Conservation (phyloP, 1,284 basidiomycete genomes). For the Cutaneotrichosporon cutaneum region DNA sequence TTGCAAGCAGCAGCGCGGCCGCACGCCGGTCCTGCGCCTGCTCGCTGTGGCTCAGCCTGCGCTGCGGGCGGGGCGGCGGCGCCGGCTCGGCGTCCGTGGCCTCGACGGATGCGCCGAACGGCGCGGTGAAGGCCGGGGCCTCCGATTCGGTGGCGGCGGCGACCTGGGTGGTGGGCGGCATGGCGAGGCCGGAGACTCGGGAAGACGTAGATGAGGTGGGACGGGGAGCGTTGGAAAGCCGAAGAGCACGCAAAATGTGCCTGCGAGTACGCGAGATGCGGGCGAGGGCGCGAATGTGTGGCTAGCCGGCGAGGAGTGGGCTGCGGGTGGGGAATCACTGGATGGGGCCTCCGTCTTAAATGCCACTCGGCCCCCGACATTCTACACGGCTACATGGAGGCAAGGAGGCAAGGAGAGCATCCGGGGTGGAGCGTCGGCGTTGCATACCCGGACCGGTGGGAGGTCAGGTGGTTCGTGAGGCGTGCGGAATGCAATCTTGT, state of each 20-base stretch:
- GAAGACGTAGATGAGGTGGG: neutral
- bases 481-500: neutral
- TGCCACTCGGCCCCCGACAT: neutral
- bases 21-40: neutral
- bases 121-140: neutral
- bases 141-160: neutral
- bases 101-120: neutral
- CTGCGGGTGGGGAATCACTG: neutral
- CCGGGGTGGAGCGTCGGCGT: neutral
- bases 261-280: neutral
- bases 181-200: neutral
- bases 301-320: neutral
- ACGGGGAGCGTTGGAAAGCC: no score
- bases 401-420: no score
- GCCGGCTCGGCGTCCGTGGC: neutral
- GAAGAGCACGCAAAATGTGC: neutral
- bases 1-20: neutral
- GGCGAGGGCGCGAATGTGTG: neutral
- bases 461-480: neutral
- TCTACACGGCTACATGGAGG: no score
- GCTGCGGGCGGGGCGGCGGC: neutral
- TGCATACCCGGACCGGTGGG: neutral
- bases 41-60: constrained; percentile 3
- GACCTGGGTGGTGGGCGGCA: neutral
- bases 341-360: no score